Base-by-base conservation (phyloP, 2,329 filamentous ascomycete genomes). In the Chaetomium sp. region DNA sequence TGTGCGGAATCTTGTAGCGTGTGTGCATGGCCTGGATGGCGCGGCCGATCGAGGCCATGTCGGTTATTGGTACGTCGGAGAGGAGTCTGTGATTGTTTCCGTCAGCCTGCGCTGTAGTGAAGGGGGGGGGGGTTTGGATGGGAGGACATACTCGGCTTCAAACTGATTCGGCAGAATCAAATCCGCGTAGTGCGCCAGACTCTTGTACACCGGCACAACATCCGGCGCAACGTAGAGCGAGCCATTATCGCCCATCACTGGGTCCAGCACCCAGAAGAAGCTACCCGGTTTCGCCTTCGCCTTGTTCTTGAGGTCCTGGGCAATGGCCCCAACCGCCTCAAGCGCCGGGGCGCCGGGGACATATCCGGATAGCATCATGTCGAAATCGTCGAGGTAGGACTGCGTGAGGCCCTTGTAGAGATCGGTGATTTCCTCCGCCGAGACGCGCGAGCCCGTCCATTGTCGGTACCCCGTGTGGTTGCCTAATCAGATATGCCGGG, bases 201-300 rank as follows among this genome's bases (percentile, higher is more conserved):
- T 77, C 72, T 90, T 92, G 71, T 97, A 99, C 11, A 88, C 91
- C 0, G 91, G 91, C 12, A 97, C 88, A 3, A 95, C 90, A 61
- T 95, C 90, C 64, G 92, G 86, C 5, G 87, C 88, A 6, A 99
- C 92, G 68, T 99, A 99, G 10, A 99, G 78, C 62, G 81, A 84
- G 49, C 91, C 94, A 66, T 96, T 91, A 69, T 99, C 94, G 35
- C 94, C 94, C 94, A 99, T 99, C 48, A 99, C 94, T 0, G 95
- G 94, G 70, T 99, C 94, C 33, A 99, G 79, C 2, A 96, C 89
- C 92, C 92, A 97, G 73, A 97, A 97, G 75, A 97, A 96, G 46
- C 80, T 84, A 0, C 90, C 88, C 0, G 88, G 85, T 35, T 74
- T 79, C 11, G 74, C 75, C 38, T 74, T 75, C 1, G 82, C 78